Base-by-base conservation (phyloP, 768 basidiomycete genomes). In the Russula sp. region DNA sequence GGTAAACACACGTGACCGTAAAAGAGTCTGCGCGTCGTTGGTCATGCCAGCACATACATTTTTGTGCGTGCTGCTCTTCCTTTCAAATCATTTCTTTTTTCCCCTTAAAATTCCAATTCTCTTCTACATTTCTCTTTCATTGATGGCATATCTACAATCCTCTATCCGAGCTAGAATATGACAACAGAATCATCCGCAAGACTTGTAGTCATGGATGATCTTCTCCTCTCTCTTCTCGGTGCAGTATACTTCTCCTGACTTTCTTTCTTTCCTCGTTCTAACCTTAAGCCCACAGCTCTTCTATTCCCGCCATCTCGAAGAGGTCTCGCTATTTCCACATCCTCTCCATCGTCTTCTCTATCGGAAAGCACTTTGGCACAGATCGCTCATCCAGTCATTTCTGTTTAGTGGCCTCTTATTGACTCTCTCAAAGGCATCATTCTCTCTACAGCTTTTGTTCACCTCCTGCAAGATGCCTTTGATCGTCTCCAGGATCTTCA, bases 361-460 rank as follows among this genome's bases (percentile, higher is more conserved):
- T 90, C n/a, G 90, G 88, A 44, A 93, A 92, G 70, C 91, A 93
- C 72, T 92, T 92, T 69, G 91, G 91, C 40, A 92, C 91, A 16
- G 68, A 66, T 67, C 26, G 63, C 10, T 32, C 28, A 38, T 40
- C 26, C 16, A 2, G 3, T 28, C 14, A 14, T n/a, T 14, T 20
- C 53, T 53, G 4, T n/a, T 36, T 13, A 14, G 11, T 36, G 36
- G 22, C 3, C 8, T 62, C 28, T 24, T 30, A 24, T 50, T 51
- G 14, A 56, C 53, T 20, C 8, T 26, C 20, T 62, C 83, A 2
- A 50, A 69, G 90, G 90, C 14, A 89, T 90, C 16, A 93, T 93
- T 38, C 73, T 93, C 5, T 85, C 90, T 4, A 93, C 91, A 0
- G 90, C 89, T 0, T 93, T 93, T 69, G 85, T 88, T 20, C 91